These are phyloP conservation scores for Colletotrichum viniferum DNA, from an alignment of 2,329 filamentous ascomycete species.

Conservation along the genomic window DNA sequence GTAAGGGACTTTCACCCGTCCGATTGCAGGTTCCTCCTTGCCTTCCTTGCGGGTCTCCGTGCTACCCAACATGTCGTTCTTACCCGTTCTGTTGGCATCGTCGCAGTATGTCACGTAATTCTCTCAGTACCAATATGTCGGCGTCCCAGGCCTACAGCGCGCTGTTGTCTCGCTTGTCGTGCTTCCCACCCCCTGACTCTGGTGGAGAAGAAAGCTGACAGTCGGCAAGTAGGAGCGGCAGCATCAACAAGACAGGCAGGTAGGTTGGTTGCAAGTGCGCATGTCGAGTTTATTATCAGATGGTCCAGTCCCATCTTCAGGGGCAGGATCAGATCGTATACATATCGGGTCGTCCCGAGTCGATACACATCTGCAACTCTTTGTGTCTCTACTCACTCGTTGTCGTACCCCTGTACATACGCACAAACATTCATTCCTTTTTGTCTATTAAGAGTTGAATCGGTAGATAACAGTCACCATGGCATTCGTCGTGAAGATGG, in stretches of 20 bases:
- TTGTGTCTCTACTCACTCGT: not conserved
- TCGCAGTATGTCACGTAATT: not conserved
- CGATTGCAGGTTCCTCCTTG: not conserved
- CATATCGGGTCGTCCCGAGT: constrained; percentile 6
- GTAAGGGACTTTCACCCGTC: not conserved
- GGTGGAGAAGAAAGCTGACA: not conserved
- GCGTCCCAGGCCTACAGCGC: not conserved
- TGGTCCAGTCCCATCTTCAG: not conserved
- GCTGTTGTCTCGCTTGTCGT: not conserved
- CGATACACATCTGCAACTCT: not conserved
- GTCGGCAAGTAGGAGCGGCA: not conserved
- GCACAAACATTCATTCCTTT: not conserved
- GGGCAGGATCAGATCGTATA: not conserved
- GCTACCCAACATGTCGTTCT: not conserved
- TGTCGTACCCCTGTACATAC: not conserved
- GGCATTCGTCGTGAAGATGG: constrained; percentile 5
- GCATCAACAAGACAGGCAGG: not conserved
- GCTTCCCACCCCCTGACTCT: not conserved
- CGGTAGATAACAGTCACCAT: not conserved
- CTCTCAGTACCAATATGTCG: not conserved
- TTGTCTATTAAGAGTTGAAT: not conserved
- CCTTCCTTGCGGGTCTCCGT: not conserved
- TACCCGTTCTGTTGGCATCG: not conserved
- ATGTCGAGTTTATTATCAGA: not conserved
- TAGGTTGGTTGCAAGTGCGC: not conserved